Evolutionary conservation across 495 filamentous ascomycete species (phyloP).

Genomic region (Aspergillus olivimuriae): DNA sequence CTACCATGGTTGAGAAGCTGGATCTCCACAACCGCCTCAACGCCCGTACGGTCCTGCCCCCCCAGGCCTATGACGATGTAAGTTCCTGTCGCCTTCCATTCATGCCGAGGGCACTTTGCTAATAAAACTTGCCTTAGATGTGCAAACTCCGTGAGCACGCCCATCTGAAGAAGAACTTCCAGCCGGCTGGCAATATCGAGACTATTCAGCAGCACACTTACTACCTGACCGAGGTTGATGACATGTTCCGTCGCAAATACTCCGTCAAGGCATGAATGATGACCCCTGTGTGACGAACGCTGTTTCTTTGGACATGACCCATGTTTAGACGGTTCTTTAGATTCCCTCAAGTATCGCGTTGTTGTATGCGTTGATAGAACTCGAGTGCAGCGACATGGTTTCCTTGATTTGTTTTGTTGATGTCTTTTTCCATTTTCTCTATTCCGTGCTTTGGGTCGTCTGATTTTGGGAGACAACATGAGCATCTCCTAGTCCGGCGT

Average conservation of each 20-base stretch:
- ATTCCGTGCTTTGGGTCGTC: not conserved
- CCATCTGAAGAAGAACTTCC: constrained; percentile 88
- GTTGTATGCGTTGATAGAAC: constrained; percentile 26
- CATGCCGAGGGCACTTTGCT: not conserved
- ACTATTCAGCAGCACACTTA: constrained; percentile 76
- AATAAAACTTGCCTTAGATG: constrained; percentile 51
- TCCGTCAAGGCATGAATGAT: constrained; percentile 69
- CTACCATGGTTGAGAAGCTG: constrained; percentile 67
- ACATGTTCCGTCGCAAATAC: constrained; percentile 92
- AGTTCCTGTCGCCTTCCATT: constrained; percentile 16
- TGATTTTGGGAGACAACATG: not conserved
- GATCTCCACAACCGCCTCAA: constrained; percentile 74
- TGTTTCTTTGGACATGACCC: constrained; percentile 16
- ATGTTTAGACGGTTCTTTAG: constrained; percentile 36
- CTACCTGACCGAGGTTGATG: constrained; percentile 84
- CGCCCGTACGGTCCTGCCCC: constrained; percentile 62
- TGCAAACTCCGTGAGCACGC: constrained; percentile 90
- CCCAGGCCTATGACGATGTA: constrained; percentile 82
- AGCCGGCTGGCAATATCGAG: constrained; percentile 67
- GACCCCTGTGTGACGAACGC: constrained; percentile 8
- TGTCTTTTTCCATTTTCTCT: constrained; percentile 1
- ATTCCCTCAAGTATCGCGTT: constrained; percentile 31
- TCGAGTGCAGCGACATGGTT: constrained; percentile 14
- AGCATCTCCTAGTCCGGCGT: constrained; percentile 1
- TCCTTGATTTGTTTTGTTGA: constrained; percentile 6